Percentiles rank a stretch among this genome's conserved stretches.
phyloP scores from a whole-genome alignment of 495 filamentous ascomycete species.

The Neurospora intermedia region DNA sequence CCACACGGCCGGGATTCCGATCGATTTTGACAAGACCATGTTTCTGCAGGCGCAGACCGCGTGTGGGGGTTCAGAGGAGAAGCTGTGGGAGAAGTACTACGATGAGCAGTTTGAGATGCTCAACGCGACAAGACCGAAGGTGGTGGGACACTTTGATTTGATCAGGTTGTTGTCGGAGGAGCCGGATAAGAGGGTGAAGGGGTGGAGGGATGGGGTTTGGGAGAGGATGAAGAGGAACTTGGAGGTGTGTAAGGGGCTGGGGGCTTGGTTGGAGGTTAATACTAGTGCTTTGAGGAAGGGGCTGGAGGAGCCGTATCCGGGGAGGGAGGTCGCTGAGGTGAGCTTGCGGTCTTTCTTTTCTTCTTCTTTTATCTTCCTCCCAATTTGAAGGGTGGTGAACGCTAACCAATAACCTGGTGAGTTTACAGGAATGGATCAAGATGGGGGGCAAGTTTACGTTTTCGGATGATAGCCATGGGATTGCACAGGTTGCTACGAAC shows the following conservation, averaged over 20 bases:
- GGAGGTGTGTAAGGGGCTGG: slow-evolving; percentile 54
- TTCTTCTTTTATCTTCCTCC: neutral
- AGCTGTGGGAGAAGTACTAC: slow-evolving; percentile 70
- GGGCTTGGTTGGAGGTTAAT: slow-evolving; percentile 82
- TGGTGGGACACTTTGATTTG: slow-evolving; percentile 92
- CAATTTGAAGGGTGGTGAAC: neutral
- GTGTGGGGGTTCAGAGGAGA: slow-evolving; percentile 47
- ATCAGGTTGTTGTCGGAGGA: slow-evolving; percentile 69
- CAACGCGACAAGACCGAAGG: slow-evolving; percentile 53
- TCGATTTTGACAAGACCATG: slow-evolving; percentile 66
- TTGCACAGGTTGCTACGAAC: slow-evolving; percentile 62
- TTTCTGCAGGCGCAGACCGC: slow-evolving; percentile 33
- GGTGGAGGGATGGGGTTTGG: slow-evolving; percentile 53
- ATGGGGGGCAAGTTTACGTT: slow-evolving; percentile 74
- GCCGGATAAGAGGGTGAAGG: slow-evolving; percentile 45
- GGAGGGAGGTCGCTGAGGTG: slow-evolving; percentile 66
- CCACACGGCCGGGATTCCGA: slow-evolving; percentile 74
- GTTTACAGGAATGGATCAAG: slow-evolving; percentile 25
- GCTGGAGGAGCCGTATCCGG: slow-evolving; percentile 81
- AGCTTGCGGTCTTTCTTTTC: slow-evolving; percentile 12
- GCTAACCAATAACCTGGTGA: neutral
- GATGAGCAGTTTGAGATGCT: slow-evolving; percentile 81
- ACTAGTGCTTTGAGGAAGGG: slow-evolving; percentile 80
- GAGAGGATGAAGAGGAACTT: slow-evolving; percentile 62
- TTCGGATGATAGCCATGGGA: slow-evolving; percentile 84